Evolutionary conservation across 257 asterid genomes (phyloP).

Genomic region (Scutellaria minor): DNA sequence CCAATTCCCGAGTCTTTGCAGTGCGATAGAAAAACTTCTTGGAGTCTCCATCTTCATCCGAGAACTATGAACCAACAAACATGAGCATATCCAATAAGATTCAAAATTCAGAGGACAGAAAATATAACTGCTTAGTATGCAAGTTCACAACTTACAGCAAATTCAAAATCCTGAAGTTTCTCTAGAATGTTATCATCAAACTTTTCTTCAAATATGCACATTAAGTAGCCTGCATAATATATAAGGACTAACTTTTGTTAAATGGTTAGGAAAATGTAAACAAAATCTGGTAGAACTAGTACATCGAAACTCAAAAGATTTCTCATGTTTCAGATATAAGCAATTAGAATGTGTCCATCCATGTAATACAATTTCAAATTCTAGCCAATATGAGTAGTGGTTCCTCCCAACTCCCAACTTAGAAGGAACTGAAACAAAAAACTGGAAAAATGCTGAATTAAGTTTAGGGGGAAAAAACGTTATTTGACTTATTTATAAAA

Average conservation of each 20-base stretch:
- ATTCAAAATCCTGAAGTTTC: slow-evolving; percentile 86
- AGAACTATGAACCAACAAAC: slow-evolving; percentile 60
- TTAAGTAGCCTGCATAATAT: slow-evolving; percentile 80
- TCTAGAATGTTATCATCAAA: slow-evolving; percentile 64
- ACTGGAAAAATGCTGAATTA: slow-evolving; percentile 7
- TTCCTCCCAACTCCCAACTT: slow-evolving; percentile 9
- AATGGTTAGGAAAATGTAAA: slow-evolving; percentile 8
- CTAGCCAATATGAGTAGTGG: slow-evolving; percentile 5
- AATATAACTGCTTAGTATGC: slow-evolving; percentile 17
- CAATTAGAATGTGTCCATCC: slow-evolving; percentile 4
- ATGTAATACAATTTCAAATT: slow-evolving; percentile 17
- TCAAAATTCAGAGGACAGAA: slow-evolving; percentile 12
- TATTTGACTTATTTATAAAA: not conserved
- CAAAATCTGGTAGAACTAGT: slow-evolving; percentile 26
- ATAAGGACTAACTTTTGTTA: slow-evolving; percentile 25
- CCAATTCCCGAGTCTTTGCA: slow-evolving; percentile 87
- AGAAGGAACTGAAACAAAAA: slow-evolving; percentile 15
- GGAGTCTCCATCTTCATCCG: slow-evolving; percentile 79
- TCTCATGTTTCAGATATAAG: slow-evolving; percentile 16
- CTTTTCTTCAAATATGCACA: slow-evolving; percentile 87
- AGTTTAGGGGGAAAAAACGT: not conserved
- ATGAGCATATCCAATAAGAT: slow-evolving; percentile 39
- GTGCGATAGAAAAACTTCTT: slow-evolving; percentile 88
- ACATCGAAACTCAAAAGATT: slow-evolving; percentile 23
- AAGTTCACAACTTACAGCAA: slow-evolving; percentile 67